These are phyloP conservation scores for Melampsora larici-populina DNA, from an alignment of 1,284 basidiomycete species.

Conservation along the genomic window DNA sequence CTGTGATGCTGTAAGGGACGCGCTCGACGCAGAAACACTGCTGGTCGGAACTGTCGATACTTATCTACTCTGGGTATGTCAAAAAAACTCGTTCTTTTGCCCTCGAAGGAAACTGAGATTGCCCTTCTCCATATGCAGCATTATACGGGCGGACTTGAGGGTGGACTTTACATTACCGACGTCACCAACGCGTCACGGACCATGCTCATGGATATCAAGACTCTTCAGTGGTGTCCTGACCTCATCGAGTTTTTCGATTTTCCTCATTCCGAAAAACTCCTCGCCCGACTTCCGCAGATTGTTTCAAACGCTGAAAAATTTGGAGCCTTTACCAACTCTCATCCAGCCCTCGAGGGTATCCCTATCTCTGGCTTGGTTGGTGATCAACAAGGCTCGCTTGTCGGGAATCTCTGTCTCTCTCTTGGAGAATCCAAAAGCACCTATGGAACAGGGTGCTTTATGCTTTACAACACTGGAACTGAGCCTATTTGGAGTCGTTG, in stretches of 20 bases:
- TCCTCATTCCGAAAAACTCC: conserved; percentile 1
- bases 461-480: conserved; percentile 81
- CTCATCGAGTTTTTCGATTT: conserved; percentile 80
- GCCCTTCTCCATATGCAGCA: conserved; percentile 60
- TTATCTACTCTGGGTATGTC: conserved; percentile 86
- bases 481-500: conserved; percentile 80
- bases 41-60: conserved; percentile 93
- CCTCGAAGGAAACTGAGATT: background rate
- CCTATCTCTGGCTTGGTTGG: conserved; percentile 88
- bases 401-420: conserved; percentile 77
- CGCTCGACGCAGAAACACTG: conserved; percentile 77
- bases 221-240: conserved; percentile 75
- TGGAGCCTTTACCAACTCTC: conserved; percentile 62
- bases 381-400: conserved; percentile 92
- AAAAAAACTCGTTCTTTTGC: background rate
- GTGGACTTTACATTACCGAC: conserved; percentile 80
- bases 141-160: conserved; percentile 66
- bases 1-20: conserved; percentile 70
- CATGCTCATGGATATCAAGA: conserved; percentile 78
- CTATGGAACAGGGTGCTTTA: conserved; percentile 56
- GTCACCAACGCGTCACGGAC: conserved; percentile 97
- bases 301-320: conserved; percentile 90
- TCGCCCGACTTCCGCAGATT: conserved; percentile 71
- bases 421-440: conserved; percentile 75
- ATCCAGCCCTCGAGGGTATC: conserved; percentile 69